Evolutionary conservation across 1,139 yeast genomes (phyloP).

Genomic region (Chernovozyma aurita): DNA sequence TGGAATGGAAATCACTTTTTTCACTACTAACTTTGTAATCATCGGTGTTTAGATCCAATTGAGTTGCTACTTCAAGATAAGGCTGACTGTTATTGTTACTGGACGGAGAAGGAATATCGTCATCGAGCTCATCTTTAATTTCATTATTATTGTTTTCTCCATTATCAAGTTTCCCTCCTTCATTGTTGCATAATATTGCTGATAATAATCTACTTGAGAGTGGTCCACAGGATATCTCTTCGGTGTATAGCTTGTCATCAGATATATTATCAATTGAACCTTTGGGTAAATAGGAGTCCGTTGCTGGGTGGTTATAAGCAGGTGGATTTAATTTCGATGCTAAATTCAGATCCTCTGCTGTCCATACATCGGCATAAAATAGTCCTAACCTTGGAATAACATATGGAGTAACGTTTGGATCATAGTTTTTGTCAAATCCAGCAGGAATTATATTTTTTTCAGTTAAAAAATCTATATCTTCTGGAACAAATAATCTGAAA

Average conservation of each 20-base stretch:
- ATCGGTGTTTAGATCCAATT: conserved; percentile 31
- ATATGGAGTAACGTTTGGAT: conserved; percentile 63
- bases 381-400: conserved; percentile 84
- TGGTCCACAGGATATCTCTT: conserved; percentile 87
- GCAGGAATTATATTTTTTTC: conserved; percentile 57
- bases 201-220: conserved; percentile 78
- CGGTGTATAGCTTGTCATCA: conserved; percentile 67
- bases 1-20: conserved; percentile 60
- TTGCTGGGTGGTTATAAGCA: conserved; percentile 20
- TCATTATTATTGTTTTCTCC: conserved; percentile 10
- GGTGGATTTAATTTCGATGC: conserved; percentile 38
- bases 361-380: conserved; percentile 78
- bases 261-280: conserved; percentile 56
- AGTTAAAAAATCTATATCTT: conserved; percentile 71
- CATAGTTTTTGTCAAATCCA: conserved; percentile 50
- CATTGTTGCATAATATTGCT: conserved; percentile 64
- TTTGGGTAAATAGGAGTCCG: conserved; percentile 51
- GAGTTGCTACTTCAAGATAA: conserved; percentile 33
- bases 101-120: conserved; percentile 6
- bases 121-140: conserved; percentile 13
- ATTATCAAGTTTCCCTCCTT: conserved; percentile 25
- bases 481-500: conserved; percentile 72
- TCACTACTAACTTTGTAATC: conserved; percentile 30
- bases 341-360: conserved; percentile 65
- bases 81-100: neutral